Base-by-base conservation (phyloP, 208 protist species). In the Trypanosoma scelopori region DNA sequence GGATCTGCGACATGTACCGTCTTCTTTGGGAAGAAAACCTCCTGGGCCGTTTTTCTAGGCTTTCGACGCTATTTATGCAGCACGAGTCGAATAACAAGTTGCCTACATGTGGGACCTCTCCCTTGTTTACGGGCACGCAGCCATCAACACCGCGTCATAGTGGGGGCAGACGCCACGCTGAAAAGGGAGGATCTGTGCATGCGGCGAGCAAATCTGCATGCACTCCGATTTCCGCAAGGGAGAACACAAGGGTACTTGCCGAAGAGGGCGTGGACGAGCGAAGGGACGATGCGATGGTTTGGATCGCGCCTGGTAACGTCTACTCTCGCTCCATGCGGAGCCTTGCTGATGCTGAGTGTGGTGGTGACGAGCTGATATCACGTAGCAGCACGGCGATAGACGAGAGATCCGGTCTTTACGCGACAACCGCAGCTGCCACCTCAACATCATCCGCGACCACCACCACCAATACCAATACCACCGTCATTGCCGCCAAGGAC, bases 1-100 rank as follows among this genome's bases (percentile, higher is more conserved):
- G 89, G 87, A 68, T 88, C 37, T 92, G 84, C 61, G 86, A 91
- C 51, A 64, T 91, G 27, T 95, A 93, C 63, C 76, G 80, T 18
- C 59, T 92, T 25, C 59, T 95, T 58, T 80, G 76, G 45, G 71
- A 87, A 43, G 79, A 85, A 48, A 74, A 71, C 18, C 59, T 95
- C 46, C 65, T 95, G 22, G 71, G 82, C 13, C 76, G 78, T 25
- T 91, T 94, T 69, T 64, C 43, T 13, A 23, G n/a, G 27, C 18
- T 74, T 46, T 1, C 60, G 22, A 13, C 18, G 9, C 65, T 50
- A 0, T 58, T 57, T 22, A 72, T 87, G 13, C 59, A 85, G 28
- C 68, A 85, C 37, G 63, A 70, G 13, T 73, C 63, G 25, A 62
- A 64, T 18, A 63, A 76, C 4, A 71, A 25, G 11, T 59, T 37